A percentile compares a stretch with the other conserved stretches of the same genome.
Conservation (phyloP, 2,329 filamentous ascomycete genomes). For the Alternaria angustiovoidea region DNA sequence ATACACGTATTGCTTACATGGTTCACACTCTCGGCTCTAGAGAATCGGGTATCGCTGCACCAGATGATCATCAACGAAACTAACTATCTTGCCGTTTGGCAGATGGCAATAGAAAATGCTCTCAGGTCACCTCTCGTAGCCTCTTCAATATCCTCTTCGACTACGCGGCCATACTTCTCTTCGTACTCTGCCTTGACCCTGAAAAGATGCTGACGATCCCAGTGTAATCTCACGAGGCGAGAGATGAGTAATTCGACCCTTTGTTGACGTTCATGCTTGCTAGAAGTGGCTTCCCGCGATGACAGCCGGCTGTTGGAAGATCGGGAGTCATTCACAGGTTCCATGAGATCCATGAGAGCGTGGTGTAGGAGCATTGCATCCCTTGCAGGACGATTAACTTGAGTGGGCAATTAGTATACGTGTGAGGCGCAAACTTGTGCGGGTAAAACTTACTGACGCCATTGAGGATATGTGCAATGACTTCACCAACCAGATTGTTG, state of each 20-base stretch:
- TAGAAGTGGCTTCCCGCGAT: conserved; percentile 35
- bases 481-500: conserved; percentile 90
- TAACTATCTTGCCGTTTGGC: conserved; percentile 37
- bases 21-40: background rate
- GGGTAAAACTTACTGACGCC: conserved; percentile 67
- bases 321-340: conserved; percentile 39
- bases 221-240: conserved; percentile 87
- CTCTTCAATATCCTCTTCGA: conserved; percentile 81
- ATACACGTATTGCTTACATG: background rate
- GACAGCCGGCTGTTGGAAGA: conserved; percentile 27
- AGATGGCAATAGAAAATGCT: conserved; percentile 74
- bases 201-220: conserved; percentile 85
- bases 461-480: conserved; percentile 93
- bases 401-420: background rate
- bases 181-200: conserved; percentile 81
- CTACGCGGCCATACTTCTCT: conserved; percentile 75
- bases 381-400: conserved; percentile 86
- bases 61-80: background rate
- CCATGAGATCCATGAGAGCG: conserved; percentile 70
- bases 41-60: background rate
- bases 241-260: conserved; percentile 88
- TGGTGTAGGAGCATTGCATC: conserved; percentile 92
- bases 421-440: rapidly evolving
- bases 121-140: conserved; percentile 80
- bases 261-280: conserved; percentile 58